Percentiles rank a stretch among this genome's conserved stretches.
Conservation (phyloP, 1,139 yeast species). For the Lodderomyces parapsilosis region DNA sequence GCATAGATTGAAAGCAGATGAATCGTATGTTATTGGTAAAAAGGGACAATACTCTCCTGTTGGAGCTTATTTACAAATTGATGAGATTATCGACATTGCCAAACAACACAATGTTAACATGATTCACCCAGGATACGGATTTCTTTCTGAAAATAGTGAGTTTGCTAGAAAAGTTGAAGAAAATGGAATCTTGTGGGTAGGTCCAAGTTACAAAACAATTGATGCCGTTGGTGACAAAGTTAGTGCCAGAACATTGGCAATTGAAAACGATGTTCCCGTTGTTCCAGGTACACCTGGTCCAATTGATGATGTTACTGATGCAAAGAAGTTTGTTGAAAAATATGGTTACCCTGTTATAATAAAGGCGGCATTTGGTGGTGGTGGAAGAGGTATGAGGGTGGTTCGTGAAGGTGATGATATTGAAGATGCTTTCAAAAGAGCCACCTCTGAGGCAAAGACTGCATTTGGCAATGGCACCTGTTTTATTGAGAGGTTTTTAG, state of each 20-base stretch:
- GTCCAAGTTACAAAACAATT: conserved; percentile 85
- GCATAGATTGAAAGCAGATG: conserved; percentile 93
- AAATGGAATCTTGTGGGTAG: conserved; percentile 94
- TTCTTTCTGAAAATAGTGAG: conserved; percentile 90
- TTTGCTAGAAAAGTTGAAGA: conserved; percentile 91
- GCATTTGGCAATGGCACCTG: conserved; percentile 98
- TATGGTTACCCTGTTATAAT: conserved; percentile 96
- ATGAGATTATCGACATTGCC: conserved; percentile 91
- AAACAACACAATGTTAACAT: conserved; percentile 84
- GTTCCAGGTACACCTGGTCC: conserved; percentile 99
- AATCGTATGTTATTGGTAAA: conserved; percentile 87
- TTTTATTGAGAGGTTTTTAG: conserved; percentile 92
- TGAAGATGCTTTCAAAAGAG: conserved; percentile 89
- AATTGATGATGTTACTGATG: conserved; percentile 77
- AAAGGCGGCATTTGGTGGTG: conserved; percentile 99
- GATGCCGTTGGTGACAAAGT: conserved; percentile 99
- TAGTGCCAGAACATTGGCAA: conserved; percentile 86
- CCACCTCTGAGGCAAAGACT: conserved; percentile 89
- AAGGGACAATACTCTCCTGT: conserved; percentile 93
- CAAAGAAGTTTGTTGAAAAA: conserved; percentile 70
- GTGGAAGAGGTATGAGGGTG: conserved; percentile 99
- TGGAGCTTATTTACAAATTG: conserved; percentile 93
- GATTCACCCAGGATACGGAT: conserved; percentile 99
- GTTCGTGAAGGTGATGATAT: conserved; percentile 96
- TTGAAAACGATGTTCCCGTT: conserved; percentile 78